Base-by-base conservation (phyloP, 495 filamentous ascomycete genomes). In the Niebla homalea region DNA sequence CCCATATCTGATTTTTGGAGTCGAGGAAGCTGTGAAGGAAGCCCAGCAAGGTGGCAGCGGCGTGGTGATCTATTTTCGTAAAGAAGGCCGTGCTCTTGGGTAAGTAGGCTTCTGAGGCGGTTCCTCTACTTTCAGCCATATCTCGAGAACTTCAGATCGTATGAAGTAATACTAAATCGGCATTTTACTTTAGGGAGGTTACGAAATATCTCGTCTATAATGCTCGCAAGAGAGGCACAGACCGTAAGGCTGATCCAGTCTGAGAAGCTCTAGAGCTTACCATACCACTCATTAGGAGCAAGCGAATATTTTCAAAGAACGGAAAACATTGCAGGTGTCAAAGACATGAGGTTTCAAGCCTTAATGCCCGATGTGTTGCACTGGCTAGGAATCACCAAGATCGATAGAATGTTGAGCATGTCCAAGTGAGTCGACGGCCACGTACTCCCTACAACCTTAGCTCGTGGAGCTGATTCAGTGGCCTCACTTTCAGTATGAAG, bases 281-380 rank as follows among this genome's bases (percentile, higher is more conserved):
- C 39, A 8, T 43, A 88, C 53, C 85, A 88, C 49, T 77, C 80
- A 46, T 87, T 93, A 64, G 83, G 84, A 43, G 92, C 92, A 38
- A 90, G 87, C 64, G 94, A 98, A 67, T 98, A 98, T 67, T 97
- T 98, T 73, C 84, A 87, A 66, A 77, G 92, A 53, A 98, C 89
- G 26, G 89, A 96, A 68, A 93, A 93, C 58, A 93, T 98, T 67
- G 92, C 92, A 14, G 92, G 92, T 49, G 92, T 98, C 47, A 90
- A 95, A 66, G 85, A 90, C 59, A 98, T 98, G 92, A 81, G 92
- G 51, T 98, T 98, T 75, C 92, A 98, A 74, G 89, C 90, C n/a
- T 72, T 98, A 50, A 98, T 98, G 92, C 92, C 92, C 32, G 89
- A 95, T 62, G 61, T 70, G 61, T 78, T 98, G 40, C 92, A 98